phyloP scores from a whole-genome alignment of 202 grass and related monocot genomes.

The Carex arenaria region DNA sequence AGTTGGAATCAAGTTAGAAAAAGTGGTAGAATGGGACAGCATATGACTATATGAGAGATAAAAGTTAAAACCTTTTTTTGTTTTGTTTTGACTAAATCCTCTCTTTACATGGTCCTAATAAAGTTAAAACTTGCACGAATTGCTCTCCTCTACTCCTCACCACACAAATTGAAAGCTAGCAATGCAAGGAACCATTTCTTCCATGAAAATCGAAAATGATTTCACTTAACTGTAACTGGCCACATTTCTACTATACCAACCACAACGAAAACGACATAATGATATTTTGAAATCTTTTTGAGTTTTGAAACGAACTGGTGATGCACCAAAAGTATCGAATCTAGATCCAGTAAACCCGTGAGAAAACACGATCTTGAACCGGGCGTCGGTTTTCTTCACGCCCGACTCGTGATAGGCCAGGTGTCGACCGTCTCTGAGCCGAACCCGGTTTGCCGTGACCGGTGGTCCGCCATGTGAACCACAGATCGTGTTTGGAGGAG shows the following conservation, averaged over 20 bases:
- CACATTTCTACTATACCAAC: not conserved
- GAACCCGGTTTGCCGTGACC: conserved; percentile 49
- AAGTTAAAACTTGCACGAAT: not conserved
- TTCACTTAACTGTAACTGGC: not conserved
- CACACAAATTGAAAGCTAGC: not conserved
- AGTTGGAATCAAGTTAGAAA: not conserved
- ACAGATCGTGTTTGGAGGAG: conserved; percentile 41
- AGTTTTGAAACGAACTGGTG: conserved; percentile 36
- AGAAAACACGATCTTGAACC: conserved; percentile 68
- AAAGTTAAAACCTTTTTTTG: not conserved
- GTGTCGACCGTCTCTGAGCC: conserved; percentile 65
- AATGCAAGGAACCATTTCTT: not conserved
- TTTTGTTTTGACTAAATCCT: not conserved
- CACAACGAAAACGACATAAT: not conserved
- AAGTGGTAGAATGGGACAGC: not conserved
- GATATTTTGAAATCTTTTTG: not conserved
- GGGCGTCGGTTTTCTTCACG: conserved; percentile 44
- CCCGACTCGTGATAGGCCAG: conserved; percentile 74
- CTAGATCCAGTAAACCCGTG: conserved; percentile 78
- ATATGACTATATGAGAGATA: not conserved
- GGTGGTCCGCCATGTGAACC: conserved; percentile 39
- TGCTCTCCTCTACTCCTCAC: not conserved
- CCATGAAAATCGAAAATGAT: not conserved
- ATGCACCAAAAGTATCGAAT: conserved; percentile 42
- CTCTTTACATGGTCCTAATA: not conserved